phyloP scores from a whole-genome alignment of 208 protist species.

The Herpetomonas tarakana region DNA sequence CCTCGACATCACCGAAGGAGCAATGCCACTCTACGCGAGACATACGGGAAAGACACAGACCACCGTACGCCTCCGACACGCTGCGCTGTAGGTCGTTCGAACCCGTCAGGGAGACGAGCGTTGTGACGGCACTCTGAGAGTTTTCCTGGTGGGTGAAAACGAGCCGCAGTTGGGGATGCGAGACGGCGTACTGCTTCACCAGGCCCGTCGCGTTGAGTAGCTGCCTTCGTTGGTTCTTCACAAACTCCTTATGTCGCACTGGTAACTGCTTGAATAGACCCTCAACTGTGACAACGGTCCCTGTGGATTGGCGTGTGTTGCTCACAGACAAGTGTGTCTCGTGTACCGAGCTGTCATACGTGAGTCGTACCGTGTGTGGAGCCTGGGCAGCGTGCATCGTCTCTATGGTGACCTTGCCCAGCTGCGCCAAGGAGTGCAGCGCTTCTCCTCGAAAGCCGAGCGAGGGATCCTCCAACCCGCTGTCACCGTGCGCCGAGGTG shows the following conservation, averaged over 20 bases:
- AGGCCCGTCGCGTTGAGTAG: conserved; percentile 45
- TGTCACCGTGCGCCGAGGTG: not conserved
- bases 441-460: conserved; percentile 98
- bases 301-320: conserved; percentile 27
- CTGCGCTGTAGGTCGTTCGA: conserved; percentile 56
- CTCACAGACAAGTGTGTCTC: conserved; percentile 11
- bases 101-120: conserved; percentile 71
- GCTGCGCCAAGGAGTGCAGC: conserved; percentile 90
- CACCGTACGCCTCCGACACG: conserved; percentile 80
- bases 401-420: conserved; percentile 73
- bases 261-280: conserved; percentile 86
- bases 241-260: conserved; percentile 87
- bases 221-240: conserved; percentile 71
- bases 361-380: conserved; percentile 31
- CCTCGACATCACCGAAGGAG: conserved; percentile 50
- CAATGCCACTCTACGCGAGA: conserved; percentile 50
- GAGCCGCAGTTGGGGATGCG: conserved; percentile 69
- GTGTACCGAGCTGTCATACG: conserved; percentile 38
- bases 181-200: conserved; percentile 86
- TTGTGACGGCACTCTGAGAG: conserved; percentile 32
- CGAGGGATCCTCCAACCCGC: conserved; percentile 23
- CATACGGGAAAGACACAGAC: conserved; percentile 53
- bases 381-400: conserved; percentile 47
- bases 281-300: conserved; percentile 80
- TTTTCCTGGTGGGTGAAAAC: conserved; percentile 59